Evolutionary conservation across 306 rosid species (phyloP), one percentile per base, ranked within the genome.

Genomic region (Astragalus membranaceus): DNA sequence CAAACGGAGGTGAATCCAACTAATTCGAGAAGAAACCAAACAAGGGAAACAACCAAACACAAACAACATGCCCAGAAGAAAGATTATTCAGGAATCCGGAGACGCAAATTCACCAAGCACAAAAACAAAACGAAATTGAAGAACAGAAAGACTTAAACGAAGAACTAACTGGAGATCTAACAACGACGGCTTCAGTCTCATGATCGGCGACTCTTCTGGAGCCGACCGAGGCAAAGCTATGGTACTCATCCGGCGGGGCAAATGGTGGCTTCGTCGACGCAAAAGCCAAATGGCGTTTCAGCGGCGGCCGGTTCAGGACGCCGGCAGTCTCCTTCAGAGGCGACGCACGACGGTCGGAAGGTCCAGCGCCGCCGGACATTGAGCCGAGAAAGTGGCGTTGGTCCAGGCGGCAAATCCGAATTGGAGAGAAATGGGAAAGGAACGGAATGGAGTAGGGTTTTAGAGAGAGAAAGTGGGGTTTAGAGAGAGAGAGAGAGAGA

Each of bases 231-330:
- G 84, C 65, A 59, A 94, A 94, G 65, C 79, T 88, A 60, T 87
- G 93, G 74, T 94, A 94, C 23, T 91, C 94, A 8, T 81, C 90
- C 0, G 87, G 82, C 33, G 90, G 95, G 13, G 75, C 79, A 44
- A 91, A 89, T n/a, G 92, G 86, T 26, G 95, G 99, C 74, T 83
- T 94, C 4, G 85, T 83, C n/a, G 89, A 86, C 8, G 87, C 75
- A 13, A 94, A 91, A 26, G 87, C 84, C 0, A 91, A 86, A 79
- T 91, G 89, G 23, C 96, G 91, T 75, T 87, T 87, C 35, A 85
- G 61, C 13, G 95, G 95, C 43, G 88, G 97, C 14, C 89, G 84
- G 84, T 37, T 70, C 65, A 70, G 50, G 29, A 41, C 23, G 20
- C 58, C 78, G 54, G 83, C 65, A 20, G 69, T 5, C 56, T 71